phyloP scores from a whole-genome alignment of 23 red algal species.

The Gracilaria gracilis region DNA sequence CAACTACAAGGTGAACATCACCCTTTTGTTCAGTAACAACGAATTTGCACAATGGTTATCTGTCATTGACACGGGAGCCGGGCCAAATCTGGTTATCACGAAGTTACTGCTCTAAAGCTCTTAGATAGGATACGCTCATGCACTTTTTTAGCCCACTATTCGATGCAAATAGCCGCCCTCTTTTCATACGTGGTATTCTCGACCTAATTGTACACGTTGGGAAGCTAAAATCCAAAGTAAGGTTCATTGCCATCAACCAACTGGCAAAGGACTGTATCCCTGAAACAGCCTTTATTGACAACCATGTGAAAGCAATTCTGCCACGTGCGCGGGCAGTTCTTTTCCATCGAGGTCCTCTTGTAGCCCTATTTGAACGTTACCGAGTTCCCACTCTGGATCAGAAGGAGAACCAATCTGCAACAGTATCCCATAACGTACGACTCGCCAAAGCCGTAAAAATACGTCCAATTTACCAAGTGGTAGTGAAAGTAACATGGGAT shows the following conservation, averaged over 20 bases:
- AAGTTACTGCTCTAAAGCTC: not conserved
- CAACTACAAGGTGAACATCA: slow-evolving; percentile 26
- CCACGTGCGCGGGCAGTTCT: not conserved
- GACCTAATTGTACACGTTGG: not conserved
- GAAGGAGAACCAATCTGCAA: not conserved
- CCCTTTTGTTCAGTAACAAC: not conserved
- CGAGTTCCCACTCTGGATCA: too few species aligned
- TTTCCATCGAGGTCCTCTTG: not conserved
- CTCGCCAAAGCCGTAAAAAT: not conserved
- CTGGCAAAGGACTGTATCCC: slow-evolving; percentile 12
- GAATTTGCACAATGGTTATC: not conserved
- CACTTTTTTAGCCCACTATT: not conserved
- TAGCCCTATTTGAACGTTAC: too few species aligned
- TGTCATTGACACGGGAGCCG: slow-evolving; percentile 25
- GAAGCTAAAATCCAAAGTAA: not conserved
- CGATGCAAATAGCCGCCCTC: slow-evolving; percentile 7
- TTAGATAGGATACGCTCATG: not conserved
- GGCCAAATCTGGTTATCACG: not conserved
- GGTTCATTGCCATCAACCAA: not conserved
- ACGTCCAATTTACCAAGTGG: not conserved
- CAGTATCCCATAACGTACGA: not conserved
- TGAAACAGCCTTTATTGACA: slow-evolving; percentile 12
- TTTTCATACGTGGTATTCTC: not conserved
- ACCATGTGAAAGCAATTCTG: not conserved
- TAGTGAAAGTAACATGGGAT: not conserved